These are phyloP conservation scores for Knoxia roxburghii DNA, from an alignment of 257 asterid genomes.

Conservation along the genomic window DNA sequence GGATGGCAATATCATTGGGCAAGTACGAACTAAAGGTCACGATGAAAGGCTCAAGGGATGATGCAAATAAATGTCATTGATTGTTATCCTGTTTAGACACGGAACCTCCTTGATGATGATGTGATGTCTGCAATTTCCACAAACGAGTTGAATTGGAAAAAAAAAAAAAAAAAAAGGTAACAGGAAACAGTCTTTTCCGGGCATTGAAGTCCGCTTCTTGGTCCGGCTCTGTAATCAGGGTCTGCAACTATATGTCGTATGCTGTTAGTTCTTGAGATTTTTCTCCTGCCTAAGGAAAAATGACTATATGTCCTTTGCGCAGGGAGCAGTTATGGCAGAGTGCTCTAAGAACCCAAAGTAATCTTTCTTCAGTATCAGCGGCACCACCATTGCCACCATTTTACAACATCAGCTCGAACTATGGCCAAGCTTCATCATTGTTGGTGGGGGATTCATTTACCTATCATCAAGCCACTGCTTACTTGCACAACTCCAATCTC, in stretches of 20 bases:
- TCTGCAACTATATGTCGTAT: too few species aligned
- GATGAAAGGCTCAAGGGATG: too few species aligned
- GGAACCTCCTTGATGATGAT: too few species aligned
- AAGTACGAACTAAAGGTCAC: too few species aligned
- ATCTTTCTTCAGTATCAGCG: not conserved
- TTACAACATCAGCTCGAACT: not conserved
- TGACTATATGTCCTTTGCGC: too few species aligned
- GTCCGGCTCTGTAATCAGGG: too few species aligned
- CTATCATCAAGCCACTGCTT: not conserved
- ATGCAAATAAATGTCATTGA: too few species aligned
- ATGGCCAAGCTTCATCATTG: not conserved
- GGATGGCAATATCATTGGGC: too few species aligned
- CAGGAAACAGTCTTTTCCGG: too few species aligned
- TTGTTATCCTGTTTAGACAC: too few species aligned
- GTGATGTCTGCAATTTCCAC: not conserved
- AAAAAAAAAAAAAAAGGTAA: too few species aligned
- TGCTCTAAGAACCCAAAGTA: conserved; percentile 9
- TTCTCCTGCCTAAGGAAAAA: too few species aligned
- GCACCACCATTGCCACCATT: not conserved
- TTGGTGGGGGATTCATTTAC: not conserved
- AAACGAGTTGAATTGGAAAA: not conserved
- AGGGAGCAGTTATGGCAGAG: not conserved
- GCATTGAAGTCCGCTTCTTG: not conserved
- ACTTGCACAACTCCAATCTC: conserved; percentile 2
- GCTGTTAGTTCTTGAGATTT: not conserved